Percentiles rank a stretch among this genome's conserved stretches.
Conservation (phyloP, 768 basidiomycete species). For the Hemileccinum impolitum region DNA sequence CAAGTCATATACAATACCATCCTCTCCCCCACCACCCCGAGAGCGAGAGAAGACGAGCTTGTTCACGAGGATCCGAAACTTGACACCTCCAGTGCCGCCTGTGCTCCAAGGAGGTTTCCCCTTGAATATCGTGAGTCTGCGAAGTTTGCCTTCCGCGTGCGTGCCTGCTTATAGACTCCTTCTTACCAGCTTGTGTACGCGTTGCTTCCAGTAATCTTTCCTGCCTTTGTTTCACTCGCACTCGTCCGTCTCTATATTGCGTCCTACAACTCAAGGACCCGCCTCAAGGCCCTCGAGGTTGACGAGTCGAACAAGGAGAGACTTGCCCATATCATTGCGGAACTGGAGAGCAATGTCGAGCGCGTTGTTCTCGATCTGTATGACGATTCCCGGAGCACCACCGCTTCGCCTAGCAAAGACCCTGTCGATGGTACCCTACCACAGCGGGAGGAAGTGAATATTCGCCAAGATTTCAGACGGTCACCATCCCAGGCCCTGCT, state of each 20-base stretch:
- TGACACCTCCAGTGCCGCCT: constrained; percentile 53
- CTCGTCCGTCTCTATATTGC: constrained; percentile 56
- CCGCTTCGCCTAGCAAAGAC: constrained; percentile 12
- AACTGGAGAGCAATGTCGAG: constrained; percentile 61
- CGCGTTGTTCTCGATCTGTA: constrained; percentile 58
- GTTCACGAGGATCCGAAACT: constrained; percentile 41
- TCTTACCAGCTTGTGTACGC: constrained; percentile 47
- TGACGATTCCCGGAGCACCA: constrained; percentile 37
- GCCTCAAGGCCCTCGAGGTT: constrained; percentile 63
- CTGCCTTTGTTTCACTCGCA: constrained; percentile 51
- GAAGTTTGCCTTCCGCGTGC: background rate
- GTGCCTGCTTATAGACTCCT: constrained; percentile 1
- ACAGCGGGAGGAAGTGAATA: background rate
- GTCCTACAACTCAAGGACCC: constrained; percentile 55
- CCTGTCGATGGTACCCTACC: background rate
- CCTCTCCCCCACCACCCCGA: constrained; percentile 41
- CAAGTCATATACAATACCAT: constrained; percentile 46
- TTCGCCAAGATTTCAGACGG: constrained; percentile 2
- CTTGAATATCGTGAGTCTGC: constrained; percentile 58
- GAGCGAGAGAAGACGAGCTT: constrained; percentile 40
- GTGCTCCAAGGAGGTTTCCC: constrained; percentile 60
- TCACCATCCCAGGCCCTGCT: constrained; percentile 43
- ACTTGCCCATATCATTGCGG: constrained; percentile 54
- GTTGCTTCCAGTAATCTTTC: constrained; percentile 63
- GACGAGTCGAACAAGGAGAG: constrained; percentile 46